phyloP scores from a whole-genome alignment of 1,139 yeast species.

The Yamadazyma taylorii region DNA sequence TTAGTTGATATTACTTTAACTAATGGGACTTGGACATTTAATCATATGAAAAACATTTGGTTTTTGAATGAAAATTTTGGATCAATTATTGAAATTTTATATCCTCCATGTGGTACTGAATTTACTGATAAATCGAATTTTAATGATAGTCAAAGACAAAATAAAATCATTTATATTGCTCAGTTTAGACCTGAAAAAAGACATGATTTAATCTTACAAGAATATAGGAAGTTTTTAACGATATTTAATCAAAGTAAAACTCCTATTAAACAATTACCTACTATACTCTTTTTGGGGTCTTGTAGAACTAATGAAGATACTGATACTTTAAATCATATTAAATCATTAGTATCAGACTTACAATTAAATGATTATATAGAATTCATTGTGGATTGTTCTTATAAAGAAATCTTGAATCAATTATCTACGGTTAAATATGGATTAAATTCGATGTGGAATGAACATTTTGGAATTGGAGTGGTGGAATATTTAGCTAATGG shows the following conservation, averaged over 20 bases:
- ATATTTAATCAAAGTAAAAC: slow-evolving; percentile 19
- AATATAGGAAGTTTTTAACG: slow-evolving; percentile 56
- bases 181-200: slow-evolving; percentile 97
- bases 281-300: slow-evolving; percentile 77
- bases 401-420: slow-evolving; percentile 56
- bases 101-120: slow-evolving; percentile 87
- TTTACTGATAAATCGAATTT: slow-evolving; percentile 19
- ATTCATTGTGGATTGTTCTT: slow-evolving; percentile 76
- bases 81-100: slow-evolving; percentile 49
- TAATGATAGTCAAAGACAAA: slow-evolving; percentile 38
- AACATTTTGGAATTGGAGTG: slow-evolving; percentile 97
- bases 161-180: slow-evolving; percentile 73
- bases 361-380: slow-evolving; percentile 52
- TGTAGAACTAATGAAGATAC: slow-evolving; percentile 74
- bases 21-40: slow-evolving; percentile 89
- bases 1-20: slow-evolving; percentile 67
- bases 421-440: slow-evolving; percentile 71
- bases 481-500: slow-evolving; percentile 93
- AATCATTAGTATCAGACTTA: slow-evolving; percentile 44
- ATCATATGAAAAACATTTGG: slow-evolving; percentile 72
- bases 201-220: slow-evolving; percentile 65
- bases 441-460: slow-evolving; percentile 98
- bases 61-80: slow-evolving; percentile 26
- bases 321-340: slow-evolving; percentile 52
- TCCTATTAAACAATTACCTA: slow-evolving; percentile 36